Percentiles rank a stretch among this genome's conserved stretches.
phyloP scores from a whole-genome alignment of 352 stramenopile species.

The Peronospora farinosa region DNA sequence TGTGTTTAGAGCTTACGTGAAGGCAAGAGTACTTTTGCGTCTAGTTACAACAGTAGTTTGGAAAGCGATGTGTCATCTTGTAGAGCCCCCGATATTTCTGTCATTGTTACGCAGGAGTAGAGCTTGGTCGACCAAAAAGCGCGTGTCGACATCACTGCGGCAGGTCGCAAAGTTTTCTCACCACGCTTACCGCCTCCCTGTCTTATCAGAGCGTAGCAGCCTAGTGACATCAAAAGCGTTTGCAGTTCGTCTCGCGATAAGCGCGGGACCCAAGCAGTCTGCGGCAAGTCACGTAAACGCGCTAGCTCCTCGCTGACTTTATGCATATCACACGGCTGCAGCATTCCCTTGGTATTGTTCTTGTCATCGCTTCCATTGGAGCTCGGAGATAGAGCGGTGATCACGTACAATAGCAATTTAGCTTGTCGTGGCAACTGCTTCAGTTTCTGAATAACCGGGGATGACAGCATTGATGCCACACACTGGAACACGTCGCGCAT shows the following conservation, averaged over 20 bases:
- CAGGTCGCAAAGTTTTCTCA: slow-evolving; percentile 13
- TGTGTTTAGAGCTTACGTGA: slow-evolving; percentile 1
- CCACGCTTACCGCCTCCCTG: slow-evolving; percentile 16
- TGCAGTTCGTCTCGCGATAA: slow-evolving; percentile 59
- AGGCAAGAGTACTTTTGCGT: neutral
- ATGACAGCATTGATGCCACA: slow-evolving; percentile 41
- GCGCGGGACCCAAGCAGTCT: slow-evolving; percentile 50
- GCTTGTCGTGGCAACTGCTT: slow-evolving; percentile 54
- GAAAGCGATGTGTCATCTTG: slow-evolving; percentile 46
- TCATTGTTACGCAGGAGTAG: slow-evolving; percentile 43
- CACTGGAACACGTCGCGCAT: slow-evolving; percentile 43
- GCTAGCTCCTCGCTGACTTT: slow-evolving; percentile 45
- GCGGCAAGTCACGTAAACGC: slow-evolving; percentile 26
- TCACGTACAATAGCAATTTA: slow-evolving; percentile 61
- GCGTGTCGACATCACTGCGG: slow-evolving; percentile 15
- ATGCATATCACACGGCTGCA: slow-evolving; percentile 32
- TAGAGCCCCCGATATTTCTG: slow-evolving; percentile 35
- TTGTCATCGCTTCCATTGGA: slow-evolving; percentile 13
- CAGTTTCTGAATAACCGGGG: slow-evolving; percentile 44
- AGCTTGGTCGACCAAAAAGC: slow-evolving; percentile 46
- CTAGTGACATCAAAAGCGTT: slow-evolving; percentile 52
- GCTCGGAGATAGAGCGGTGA: slow-evolving; percentile 47
- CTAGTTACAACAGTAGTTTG: slow-evolving; percentile 18
- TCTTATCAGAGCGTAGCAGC: slow-evolving; percentile 66
- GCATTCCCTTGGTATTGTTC: slow-evolving; percentile 7